phyloP scores from a whole-genome alignment of 2,329 filamentous ascomycete genomes.

The Ophiostoma pallidulum region DNA sequence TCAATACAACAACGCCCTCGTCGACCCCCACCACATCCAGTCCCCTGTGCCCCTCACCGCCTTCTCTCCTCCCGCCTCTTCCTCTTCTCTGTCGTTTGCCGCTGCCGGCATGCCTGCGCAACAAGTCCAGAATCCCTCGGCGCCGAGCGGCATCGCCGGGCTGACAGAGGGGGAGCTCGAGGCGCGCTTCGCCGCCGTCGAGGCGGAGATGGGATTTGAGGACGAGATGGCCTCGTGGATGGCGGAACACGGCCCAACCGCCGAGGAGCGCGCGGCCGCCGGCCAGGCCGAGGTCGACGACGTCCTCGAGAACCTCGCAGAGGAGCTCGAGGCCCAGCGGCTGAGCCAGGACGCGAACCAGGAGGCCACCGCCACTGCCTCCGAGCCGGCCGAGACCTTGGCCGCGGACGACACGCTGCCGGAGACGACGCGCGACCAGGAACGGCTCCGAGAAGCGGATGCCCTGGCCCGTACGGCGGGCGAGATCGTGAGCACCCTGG shows the following conservation, averaged over 20 bases:
- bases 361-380: background rate
- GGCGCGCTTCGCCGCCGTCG: constrained; percentile 14
- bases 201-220: constrained; percentile 18
- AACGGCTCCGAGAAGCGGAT: constrained; percentile 37
- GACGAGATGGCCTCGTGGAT: constrained; percentile 26
- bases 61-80: background rate
- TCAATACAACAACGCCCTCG: background rate
- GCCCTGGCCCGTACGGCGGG: constrained; percentile 65
- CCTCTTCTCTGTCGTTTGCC: too few species aligned
- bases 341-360: background rate
- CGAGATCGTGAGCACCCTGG: constrained; percentile 58
- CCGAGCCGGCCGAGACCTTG: background rate
- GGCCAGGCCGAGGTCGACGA: constrained; percentile 17
- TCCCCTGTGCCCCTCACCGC: background rate
- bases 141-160: constrained; percentile 3
- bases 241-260: constrained; percentile 21
- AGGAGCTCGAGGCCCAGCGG: constrained; percentile 12
- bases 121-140: background rate
- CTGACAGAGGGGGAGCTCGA: constrained; percentile 16
- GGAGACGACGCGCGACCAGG: constrained; percentile 22
- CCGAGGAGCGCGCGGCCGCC: constrained; percentile 9
- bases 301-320: constrained; percentile 19
- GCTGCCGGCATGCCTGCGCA: too few species aligned
- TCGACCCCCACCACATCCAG: background rate
- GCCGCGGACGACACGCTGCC: constrained; percentile 6